Evolutionary conservation across 306 rosid genomes (phyloP), one percentile per base, ranked within the genome.

Genomic region (Gastrolobium villosum): DNA sequence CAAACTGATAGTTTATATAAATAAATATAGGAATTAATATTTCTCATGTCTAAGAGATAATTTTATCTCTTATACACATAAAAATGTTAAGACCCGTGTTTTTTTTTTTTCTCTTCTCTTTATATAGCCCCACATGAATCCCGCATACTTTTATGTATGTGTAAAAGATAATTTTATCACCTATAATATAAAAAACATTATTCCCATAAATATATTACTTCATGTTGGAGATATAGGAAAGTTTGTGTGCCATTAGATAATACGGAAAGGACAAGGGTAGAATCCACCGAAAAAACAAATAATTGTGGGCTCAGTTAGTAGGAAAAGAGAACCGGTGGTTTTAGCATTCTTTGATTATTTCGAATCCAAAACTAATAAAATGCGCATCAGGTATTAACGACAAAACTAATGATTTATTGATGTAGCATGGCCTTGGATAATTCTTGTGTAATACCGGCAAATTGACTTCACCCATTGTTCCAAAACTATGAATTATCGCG

Each of bases 271-370:
- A 20, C 9, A 56, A 13, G 5, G 30, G 48, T 14, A 7, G 69
- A 15, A 63, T 14, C 50, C 69, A 39, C 69, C 11, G 3, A 43
- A 52, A 49, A 34, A 14, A 56, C 8, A 56, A 10, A 56, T 14
- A 50, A 50, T 14, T 20, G 30, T 50, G 56, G 2, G 56, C 3
- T 52, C 28, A 6, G 32, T 52, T 15, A 52, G 1, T 2, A 46
- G 10, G 34, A 11, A 7, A 37, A 62, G 6, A 6, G 41, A 11
- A 10, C 6, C 8, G 5, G 20, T 43, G 30, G 15, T 41, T 32
- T 67, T 31, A 7, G 48, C 65, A 34, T 60, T 8, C 10, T 68
- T 52, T 50, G 62, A 50, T 50, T 49, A 69, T 4, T 5, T 49
- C 34, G 36, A 48, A 53, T 13, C 1, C 15, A 44, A 70, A 39